A percentile compares a stretch with the other conserved stretches of the same genome.
Conservation (phyloP, 768 basidiomycete genomes). For the Pleurotus cornucopiae region DNA sequence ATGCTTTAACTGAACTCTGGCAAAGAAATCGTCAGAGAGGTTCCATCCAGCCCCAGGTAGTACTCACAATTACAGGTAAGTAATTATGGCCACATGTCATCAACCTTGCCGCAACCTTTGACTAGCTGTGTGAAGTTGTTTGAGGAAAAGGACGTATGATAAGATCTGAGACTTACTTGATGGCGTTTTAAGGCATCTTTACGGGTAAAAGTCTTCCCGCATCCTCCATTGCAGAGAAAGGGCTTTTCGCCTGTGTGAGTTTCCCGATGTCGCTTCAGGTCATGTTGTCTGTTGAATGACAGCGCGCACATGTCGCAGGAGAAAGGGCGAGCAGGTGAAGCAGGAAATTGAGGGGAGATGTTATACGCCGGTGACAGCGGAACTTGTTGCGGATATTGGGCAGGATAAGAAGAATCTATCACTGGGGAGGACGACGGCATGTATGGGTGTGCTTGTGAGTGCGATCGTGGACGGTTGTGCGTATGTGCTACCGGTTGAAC, state of each 20-base stretch:
- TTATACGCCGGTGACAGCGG: slow-evolving; percentile 31
- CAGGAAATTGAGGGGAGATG: slow-evolving; percentile 46
- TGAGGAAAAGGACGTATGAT: slow-evolving; percentile 9
- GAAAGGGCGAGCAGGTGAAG: slow-evolving; percentile 59
- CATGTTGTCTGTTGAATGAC: slow-evolving; percentile 84
- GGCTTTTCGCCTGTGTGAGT: slow-evolving; percentile 86
- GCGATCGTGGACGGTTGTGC: slow-evolving; percentile 34
- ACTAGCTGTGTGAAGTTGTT: slow-evolving; percentile 49
- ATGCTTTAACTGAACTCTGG: neutral
- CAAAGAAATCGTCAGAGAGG: no score
- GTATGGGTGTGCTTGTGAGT: slow-evolving; percentile 32
- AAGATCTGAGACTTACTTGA: slow-evolving; percentile 48
- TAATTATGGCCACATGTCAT: slow-evolving; percentile 40
- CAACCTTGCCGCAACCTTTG: slow-evolving; percentile 73
- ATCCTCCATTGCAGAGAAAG: slow-evolving; percentile 77
- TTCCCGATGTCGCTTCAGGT: slow-evolving; percentile 79
- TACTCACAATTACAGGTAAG: neutral
- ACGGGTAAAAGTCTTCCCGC: slow-evolving; percentile 83
- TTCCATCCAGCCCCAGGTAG: neutral
- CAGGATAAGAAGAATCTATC: slow-evolving; percentile 14
- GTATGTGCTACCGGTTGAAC: slow-evolving; percentile 21
- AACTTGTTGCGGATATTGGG: slow-evolving; percentile 29
- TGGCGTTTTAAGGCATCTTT: slow-evolving; percentile 86
- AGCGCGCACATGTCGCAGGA: slow-evolving; percentile 71
- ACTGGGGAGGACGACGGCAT: slow-evolving; percentile 14